Percentiles rank a stretch among this genome's conserved stretches.
phyloP scores from a whole-genome alignment of 164 flowering plant species.

The Pachysandra terminalis region DNA sequence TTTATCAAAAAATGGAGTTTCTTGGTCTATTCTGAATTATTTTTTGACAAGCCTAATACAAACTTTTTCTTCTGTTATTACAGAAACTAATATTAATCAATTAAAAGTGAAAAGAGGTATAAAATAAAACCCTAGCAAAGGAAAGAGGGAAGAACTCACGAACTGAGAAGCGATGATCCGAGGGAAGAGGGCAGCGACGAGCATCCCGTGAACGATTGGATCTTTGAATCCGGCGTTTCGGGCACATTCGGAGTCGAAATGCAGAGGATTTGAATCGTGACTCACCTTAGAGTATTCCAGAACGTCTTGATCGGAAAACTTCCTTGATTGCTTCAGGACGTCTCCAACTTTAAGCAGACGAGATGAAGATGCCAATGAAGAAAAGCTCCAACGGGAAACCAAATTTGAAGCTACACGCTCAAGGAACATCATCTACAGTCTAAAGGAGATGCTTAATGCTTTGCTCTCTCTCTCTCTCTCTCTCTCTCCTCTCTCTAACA shows the following conservation, averaged over 20 bases:
- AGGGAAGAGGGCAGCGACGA: slow-evolving; percentile 78
- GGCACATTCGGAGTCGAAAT: slow-evolving; percentile 57
- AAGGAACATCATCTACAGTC: slow-evolving; percentile 22
- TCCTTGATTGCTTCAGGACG: slow-evolving; percentile 39
- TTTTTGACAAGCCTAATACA: no score
- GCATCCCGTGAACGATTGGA: slow-evolving; percentile 82
- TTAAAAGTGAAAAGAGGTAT: not conserved
- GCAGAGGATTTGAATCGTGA: slow-evolving; percentile 63
- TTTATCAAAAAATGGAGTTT: no score
- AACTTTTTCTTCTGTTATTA: no score
- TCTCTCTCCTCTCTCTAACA: no score
- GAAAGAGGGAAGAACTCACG: slow-evolving; percentile 53
- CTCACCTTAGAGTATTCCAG: slow-evolving; percentile 51
- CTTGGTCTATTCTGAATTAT: no score
- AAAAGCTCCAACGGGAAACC: slow-evolving; percentile 15
- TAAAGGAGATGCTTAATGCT: no score
- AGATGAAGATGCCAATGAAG: slow-evolving; percentile 24
- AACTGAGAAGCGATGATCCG: slow-evolving; percentile 66
- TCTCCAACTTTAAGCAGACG: slow-evolving; percentile 53
- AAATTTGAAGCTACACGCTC: slow-evolving; percentile 15
- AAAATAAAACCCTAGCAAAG: not conserved
- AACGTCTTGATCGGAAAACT: slow-evolving; percentile 50
- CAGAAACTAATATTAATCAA: no score
- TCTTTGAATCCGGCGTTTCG: slow-evolving; percentile 52
- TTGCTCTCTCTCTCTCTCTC: no score